Evolutionary conservation across 2,329 filamentous ascomycete species (phyloP).

Genomic region (Sphaerulina vaccinii): DNA sequence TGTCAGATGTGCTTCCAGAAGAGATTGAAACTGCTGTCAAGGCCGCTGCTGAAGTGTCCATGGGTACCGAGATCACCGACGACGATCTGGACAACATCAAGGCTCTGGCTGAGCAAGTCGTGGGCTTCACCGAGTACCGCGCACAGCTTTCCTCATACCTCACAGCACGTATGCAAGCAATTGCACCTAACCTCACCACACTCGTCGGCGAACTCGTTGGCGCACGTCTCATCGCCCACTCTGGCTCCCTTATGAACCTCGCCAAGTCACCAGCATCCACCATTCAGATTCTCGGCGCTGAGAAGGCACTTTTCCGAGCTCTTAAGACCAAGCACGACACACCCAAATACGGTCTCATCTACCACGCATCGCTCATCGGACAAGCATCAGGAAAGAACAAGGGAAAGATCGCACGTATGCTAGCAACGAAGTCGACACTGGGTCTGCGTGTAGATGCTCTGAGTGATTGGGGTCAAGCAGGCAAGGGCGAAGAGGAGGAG

Average conservation of each 20-base stretch:
- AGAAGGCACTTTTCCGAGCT: conserved; percentile 97
- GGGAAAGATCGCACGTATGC: conserved; percentile 97
- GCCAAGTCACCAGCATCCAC: conserved; percentile 94
- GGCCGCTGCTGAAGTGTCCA: conserved; percentile 90
- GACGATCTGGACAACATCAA: conserved; percentile 93
- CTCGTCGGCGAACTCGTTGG: conserved; percentile 92
- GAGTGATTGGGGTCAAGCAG: conserved; percentile 70
- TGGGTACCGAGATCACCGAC: conserved; percentile 95
- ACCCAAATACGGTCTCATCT: conserved; percentile 95
- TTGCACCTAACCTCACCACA: conserved; percentile 91
- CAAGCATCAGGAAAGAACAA: conserved; percentile 98
- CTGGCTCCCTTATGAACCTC: conserved; percentile 89
- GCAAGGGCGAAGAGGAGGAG: conserved; percentile 58
- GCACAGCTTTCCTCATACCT: conserved; percentile 85
- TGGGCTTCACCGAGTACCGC: conserved; percentile 87
- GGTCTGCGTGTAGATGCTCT: conserved; percentile 91
- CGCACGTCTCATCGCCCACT: conserved; percentile 89
- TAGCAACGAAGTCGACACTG: conserved; percentile 89
- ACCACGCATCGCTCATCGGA: conserved; percentile 88
- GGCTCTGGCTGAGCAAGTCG: conserved; percentile 87
- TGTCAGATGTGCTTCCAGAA: conserved; percentile 89
- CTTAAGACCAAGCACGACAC: conserved; percentile 99
- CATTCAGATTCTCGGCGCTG: conserved; percentile 95
- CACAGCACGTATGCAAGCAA: conserved; percentile 89
- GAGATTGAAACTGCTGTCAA: conserved; percentile 92